A percentile compares a stretch with the other conserved stretches of the same genome.
Conservation (phyloP, 2,329 filamentous ascomycete species). For the Alternaria incomplexa region DNA sequence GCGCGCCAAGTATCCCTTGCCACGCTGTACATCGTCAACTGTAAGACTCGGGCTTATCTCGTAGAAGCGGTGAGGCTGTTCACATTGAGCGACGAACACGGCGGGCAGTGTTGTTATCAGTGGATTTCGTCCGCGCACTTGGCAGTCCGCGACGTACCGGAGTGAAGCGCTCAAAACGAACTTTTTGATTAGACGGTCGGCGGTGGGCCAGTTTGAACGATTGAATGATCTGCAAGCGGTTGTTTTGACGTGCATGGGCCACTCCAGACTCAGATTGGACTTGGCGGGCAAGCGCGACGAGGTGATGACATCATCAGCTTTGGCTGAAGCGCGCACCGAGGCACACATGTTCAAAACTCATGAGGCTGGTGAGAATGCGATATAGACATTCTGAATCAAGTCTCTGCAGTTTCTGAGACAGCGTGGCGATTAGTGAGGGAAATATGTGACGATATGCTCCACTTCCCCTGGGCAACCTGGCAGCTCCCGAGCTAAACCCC, state of each 20-base stretch:
- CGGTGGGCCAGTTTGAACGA: background rate
- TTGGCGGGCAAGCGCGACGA: background rate
- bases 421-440: conserved; percentile 2
- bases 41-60: background rate
- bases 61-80: background rate
- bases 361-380: background rate
- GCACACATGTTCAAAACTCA: background rate
- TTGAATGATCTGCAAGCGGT: background rate
- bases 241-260: background rate
- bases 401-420: background rate
- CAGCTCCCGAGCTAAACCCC: background rate
- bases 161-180: background rate
- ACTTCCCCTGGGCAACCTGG: conserved; percentile 4
- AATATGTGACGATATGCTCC: conserved; percentile 1
- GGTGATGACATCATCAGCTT: background rate
- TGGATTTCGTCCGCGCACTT: background rate
- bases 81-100: background rate
- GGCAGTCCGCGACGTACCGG: background rate
- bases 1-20: background rate
- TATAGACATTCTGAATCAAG: background rate
- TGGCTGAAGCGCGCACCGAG: background rate
- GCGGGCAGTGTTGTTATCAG: background rate
- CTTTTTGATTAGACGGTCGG: background rate
- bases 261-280: background rate
- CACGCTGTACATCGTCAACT: background rate